These are phyloP conservation scores for Talaromyces albobiverticillius DNA, from an alignment of 2,329 filamentous ascomycete genomes.

Conservation along the genomic window DNA sequence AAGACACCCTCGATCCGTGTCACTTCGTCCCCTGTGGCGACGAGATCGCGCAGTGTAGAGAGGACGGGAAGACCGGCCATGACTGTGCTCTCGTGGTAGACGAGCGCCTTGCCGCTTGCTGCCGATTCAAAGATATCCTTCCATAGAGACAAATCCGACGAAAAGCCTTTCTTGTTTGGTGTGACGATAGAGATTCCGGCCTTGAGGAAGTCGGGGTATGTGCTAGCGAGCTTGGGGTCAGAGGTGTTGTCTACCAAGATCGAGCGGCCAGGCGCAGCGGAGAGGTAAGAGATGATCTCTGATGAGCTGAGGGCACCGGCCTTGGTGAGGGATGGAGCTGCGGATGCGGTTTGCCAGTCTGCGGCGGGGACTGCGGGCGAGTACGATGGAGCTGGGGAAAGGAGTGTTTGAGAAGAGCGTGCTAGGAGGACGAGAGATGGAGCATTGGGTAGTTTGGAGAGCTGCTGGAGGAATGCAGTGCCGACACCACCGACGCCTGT, in stretches of 20 bases:
- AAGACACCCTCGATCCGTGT: constrained; percentile 95
- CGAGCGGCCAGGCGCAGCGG: constrained; percentile 71
- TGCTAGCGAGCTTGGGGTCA: constrained; percentile 76
- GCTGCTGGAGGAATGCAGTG: constrained; percentile 82
- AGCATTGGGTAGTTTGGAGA: constrained; percentile 65
- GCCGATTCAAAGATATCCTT: constrained; percentile 78
- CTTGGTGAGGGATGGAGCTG: constrained; percentile 58
- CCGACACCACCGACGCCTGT: constrained; percentile 89
- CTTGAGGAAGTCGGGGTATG: constrained; percentile 77
- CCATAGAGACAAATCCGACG: constrained; percentile 76
- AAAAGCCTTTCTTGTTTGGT: constrained; percentile 98
- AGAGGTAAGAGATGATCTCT: constrained; percentile 74
- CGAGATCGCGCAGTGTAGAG: constrained; percentile 88
- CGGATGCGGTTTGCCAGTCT: constrained; percentile 56
- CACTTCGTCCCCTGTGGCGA: constrained; percentile 88
- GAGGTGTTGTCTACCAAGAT: constrained; percentile 95
- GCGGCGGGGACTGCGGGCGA: constrained; percentile 60
- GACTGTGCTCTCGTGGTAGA: constrained; percentile 94
- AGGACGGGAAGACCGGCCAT: constrained; percentile 92
- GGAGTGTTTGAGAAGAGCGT: constrained; percentile 79
- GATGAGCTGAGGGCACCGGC: constrained; percentile 56
- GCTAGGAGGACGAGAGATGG: constrained; percentile 81
- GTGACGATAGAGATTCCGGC: constrained; percentile 88
- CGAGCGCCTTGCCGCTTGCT: constrained; percentile 61
- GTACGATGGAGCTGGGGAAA: constrained; percentile 66